Conservation (phyloP, 2,329 filamentous ascomycete genomes). For the Bimuria novae-zelandiae region DNA sequence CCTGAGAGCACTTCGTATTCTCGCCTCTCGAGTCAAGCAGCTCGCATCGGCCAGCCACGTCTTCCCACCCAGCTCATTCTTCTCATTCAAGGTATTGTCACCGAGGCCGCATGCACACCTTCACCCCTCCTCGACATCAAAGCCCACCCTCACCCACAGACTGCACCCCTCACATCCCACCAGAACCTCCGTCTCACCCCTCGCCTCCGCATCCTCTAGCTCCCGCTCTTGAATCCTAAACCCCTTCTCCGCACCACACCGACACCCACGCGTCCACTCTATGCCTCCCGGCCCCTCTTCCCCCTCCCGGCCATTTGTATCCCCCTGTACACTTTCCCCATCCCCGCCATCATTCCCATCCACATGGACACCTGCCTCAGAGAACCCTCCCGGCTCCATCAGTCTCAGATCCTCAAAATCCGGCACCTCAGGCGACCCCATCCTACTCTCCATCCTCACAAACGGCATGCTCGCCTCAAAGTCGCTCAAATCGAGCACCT, state of each 20-base stretch:
- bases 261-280: constrained; percentile 59
- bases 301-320: background rate
- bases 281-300: constrained; percentile 21
- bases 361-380: no score
- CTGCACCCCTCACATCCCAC: constrained; percentile 67
- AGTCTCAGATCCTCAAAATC: background rate
- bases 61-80: no score
- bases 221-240: constrained; percentile 61
- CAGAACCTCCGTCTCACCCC: constrained; percentile 62
- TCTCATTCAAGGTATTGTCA: no score
- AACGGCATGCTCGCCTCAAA: constrained; percentile 21
- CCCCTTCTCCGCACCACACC: constrained; percentile 62
- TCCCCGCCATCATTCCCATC: background rate
- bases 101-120: background rate
- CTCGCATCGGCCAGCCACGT: no score
- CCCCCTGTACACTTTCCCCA: constrained; percentile 2
- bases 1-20: no score
- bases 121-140: constrained; percentile 55
- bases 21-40: no score
- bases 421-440: background rate
- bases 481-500: constrained; percentile 63
- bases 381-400: background rate
- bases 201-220: constrained; percentile 55
- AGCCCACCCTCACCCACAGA: constrained; percentile 65
- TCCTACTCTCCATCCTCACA: background rate